phyloP scores from a whole-genome alignment of 495 filamentous ascomycete genomes.

The Neurospora sp. region DNA sequence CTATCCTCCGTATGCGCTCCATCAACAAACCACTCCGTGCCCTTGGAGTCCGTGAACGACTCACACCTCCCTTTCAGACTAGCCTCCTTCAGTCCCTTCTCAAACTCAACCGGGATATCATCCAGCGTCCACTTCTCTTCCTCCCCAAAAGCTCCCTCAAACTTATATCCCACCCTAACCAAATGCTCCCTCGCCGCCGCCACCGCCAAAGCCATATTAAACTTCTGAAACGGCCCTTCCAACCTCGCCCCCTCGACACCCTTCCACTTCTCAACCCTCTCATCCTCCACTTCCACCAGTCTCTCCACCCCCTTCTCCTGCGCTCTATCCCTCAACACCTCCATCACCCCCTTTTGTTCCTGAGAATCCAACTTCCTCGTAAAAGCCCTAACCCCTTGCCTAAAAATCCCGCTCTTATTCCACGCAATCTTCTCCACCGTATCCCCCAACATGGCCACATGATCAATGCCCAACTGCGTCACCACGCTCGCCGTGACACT shows the following conservation, averaged over 20 bases:
- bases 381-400: constrained; percentile 28
- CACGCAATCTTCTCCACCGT: constrained; percentile 41
- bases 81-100: constrained; percentile 55
- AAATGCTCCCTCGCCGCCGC: constrained; percentile 31
- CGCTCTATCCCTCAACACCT: constrained; percentile 29
- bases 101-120: constrained; percentile 40
- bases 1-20: constrained; percentile 85
- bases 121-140: constrained; percentile 6
- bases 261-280: constrained; percentile 26
- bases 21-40: constrained; percentile 72
- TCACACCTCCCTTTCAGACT: constrained; percentile 69
- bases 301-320: constrained; percentile 21
- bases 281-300: constrained; percentile 26
- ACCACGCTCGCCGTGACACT: constrained; percentile 30
- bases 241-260: constrained; percentile 21
- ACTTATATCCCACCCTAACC: constrained; percentile 2
- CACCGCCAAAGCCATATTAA: constrained; percentile 36
- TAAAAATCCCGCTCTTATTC: constrained; percentile 44
- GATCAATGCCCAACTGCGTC: constrained; percentile 40
- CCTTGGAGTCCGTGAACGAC: constrained; percentile 40
- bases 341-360: constrained; percentile 14
- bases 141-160: constrained; percentile 14
- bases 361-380: constrained; percentile 21
- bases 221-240: constrained; percentile 34
- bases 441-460: constrained; percentile 37